Percentiles rank a stretch among this genome's conserved stretches.
These are phyloP conservation scores for Hordeum marinum DNA, from an alignment of 176 grass and related monocot species.

Conservation along the genomic window DNA sequence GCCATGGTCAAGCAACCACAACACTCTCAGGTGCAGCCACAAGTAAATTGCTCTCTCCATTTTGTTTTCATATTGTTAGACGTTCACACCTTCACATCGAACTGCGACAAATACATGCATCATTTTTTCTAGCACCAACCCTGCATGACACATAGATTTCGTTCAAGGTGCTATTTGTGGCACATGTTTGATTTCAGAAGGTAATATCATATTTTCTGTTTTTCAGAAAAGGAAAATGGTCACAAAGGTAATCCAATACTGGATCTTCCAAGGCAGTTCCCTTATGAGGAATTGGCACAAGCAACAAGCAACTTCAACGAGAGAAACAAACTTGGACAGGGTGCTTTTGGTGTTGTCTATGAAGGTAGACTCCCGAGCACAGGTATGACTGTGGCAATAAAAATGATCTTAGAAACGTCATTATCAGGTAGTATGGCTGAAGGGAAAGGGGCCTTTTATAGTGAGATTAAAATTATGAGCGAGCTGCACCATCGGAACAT, in stretches of 20 bases:
- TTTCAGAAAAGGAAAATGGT: too few relatives aligned
- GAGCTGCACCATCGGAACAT: neutral
- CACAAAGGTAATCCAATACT: neutral
- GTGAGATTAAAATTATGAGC: neutral
- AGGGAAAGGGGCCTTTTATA: neutral
- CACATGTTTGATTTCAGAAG: too few relatives aligned
- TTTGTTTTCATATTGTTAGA: too few relatives aligned
- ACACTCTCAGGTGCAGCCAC: too few relatives aligned
- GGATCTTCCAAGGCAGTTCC: neutral
- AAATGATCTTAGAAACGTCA: neutral
- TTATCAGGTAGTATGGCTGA: neutral
- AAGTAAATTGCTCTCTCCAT: too few relatives aligned
- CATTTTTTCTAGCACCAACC: too few relatives aligned
- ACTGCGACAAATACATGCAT: too few relatives aligned
- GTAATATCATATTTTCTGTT: too few relatives aligned
- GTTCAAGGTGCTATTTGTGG: too few relatives aligned
- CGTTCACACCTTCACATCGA: too few relatives aligned
- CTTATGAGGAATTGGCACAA: neutral
- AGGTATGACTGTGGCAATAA: neutral
- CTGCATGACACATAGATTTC: too few relatives aligned
- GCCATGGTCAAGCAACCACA: too few relatives aligned
- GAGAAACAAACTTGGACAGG: neutral
- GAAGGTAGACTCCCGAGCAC: neutral
- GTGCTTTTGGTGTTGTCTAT: neutral
- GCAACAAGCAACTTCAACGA: neutral